phyloP scores from a whole-genome alignment of 2,329 filamentous ascomycete species.

The Tolypocladium album region DNA sequence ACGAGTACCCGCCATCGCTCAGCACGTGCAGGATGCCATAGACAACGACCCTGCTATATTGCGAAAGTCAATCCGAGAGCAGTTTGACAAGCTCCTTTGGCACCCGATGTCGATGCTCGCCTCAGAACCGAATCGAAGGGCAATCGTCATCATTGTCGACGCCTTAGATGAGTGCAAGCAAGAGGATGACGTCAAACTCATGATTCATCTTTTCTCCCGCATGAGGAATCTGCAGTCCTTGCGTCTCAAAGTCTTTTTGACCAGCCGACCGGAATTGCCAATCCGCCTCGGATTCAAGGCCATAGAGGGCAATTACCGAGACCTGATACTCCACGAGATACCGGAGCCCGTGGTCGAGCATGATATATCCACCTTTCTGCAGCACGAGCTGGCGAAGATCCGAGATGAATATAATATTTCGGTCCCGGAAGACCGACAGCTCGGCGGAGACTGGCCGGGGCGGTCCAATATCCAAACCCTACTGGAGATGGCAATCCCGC shows the following conservation, averaged over 20 bases:
- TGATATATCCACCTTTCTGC: constrained; percentile 25
- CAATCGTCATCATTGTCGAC: constrained; percentile 23
- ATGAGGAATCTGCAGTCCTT: neutral
- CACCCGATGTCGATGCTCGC: constrained; percentile 15
- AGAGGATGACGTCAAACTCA: constrained; percentile 17
- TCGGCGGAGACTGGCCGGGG: constrained; percentile 18
- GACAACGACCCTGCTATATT: constrained; percentile 16
- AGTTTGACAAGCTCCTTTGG: constrained; percentile 29
- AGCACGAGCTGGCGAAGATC: constrained; percentile 17
- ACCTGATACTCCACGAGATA: constrained; percentile 25
- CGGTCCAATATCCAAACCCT: constrained; percentile 5
- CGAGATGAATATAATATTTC: constrained; percentile 10
- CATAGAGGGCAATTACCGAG: constrained; percentile 10
- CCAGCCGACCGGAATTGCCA: constrained; percentile 28
- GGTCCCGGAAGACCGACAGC: neutral
- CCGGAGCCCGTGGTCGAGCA: constrained; percentile 14
- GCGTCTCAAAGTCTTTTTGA: constrained; percentile 19
- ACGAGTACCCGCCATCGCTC: constrained; percentile 15
- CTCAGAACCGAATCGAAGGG: neutral
- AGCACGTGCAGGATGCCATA: constrained; percentile 16
- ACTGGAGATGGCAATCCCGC: constrained; percentile 16
- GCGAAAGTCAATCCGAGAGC: constrained; percentile 17
- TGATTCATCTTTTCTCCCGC: constrained; percentile 16
- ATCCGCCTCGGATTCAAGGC: constrained; percentile 23
- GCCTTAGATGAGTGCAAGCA: constrained; percentile 15